Base-by-base conservation (phyloP, 1,139 yeast genomes). In the Lodderomyces parapsilosis region DNA sequence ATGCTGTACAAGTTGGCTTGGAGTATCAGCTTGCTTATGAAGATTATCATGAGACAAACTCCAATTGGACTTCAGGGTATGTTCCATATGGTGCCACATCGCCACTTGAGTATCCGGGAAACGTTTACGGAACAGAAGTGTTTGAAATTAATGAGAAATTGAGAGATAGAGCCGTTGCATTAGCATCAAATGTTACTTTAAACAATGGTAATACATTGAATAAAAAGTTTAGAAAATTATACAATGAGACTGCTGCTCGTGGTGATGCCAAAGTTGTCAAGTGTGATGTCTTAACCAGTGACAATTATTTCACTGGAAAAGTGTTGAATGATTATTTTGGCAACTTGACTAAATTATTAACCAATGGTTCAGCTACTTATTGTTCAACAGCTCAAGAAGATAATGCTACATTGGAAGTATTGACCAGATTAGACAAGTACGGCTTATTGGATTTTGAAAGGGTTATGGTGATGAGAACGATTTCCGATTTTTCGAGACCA, bases 361-460 rank as follows among this genome's bases (percentile, higher is more conserved):
- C 86, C 49, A 82, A 82, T 54, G 81, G 81, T 39, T 71, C 83
- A 38, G 84, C 80, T 19, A 65, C 63, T 24, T 82, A 80, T 66
- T 79, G 86, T 60, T 59, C 82, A 27, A 78, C 85, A 39, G 86
- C 84, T 43, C 86, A 81, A 61, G 88, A 82, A 61, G 87, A 82
- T 58, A 79, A 81, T 56, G 87, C 87, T 27, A 70, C 83, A 10
- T 72, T 81, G 54, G 85, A 81, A 58, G 80, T 81, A 3, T 62
- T 81, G 47, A 57, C 78, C 35, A 76, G 88, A 64, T 71, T 77
- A 56, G 77, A 78, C 49, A 66, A 65, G 49, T 66, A 66, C 52
- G 85, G 83, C 15, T 66, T 80, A 49, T 78, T 77, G 41, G 83
- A 80, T 57, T 81, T 63, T 58, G 66, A 72, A 48, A 73, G 86